Base-by-base conservation (phyloP, 225 moss, liverwort and hornwort genomes). In the Anthoceros angustus region DNA sequence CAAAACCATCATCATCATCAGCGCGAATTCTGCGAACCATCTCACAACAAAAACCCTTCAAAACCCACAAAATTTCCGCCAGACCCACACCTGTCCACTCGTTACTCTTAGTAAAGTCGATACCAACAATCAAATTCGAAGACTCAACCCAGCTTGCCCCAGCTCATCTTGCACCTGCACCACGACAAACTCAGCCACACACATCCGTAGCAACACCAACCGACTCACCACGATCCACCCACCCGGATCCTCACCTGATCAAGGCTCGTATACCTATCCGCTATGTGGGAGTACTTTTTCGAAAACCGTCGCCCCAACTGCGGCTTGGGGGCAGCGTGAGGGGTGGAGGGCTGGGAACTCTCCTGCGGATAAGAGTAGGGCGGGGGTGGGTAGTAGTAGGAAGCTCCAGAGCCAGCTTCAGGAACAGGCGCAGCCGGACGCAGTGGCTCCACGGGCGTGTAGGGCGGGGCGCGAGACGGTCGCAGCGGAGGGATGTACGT, bases 71-170 rank as follows among this genome's bases (percentile, higher is more conserved):
- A 7, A 6, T 32, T 0, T 20, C 20, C 39, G 11, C 0, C 24
- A 32, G 11, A 40, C 2, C 7, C 21, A 61, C 42, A n/a, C 82
- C 82, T 65, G 85, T 82, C 85, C 85, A 82, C 45, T 86, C 82
- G 43, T 86, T 86, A 70, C 85, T 86, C 66, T 82, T 82, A 23
- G 85, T 86, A 62, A 80, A 86, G 63, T 86, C 85, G 66, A 86
- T 75, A 15, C 85, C 85, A 25, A 86, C 70, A 21, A 86, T 82
- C 6, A 86, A 74, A 64, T 86, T 86, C 12, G 85, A 86, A 18
- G 85, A 86, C 70, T 86, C 20, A 86, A 71, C 48, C 85, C 85
- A 26, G 85, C 79, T 24, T 68, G 60, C 26, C 70, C 26, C 39
- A 86, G 68, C 11, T 82, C 79, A 48, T 43, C 45, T 73, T 76